Percentiles rank a stretch among this genome's conserved stretches.
phyloP scores from a whole-genome alignment of 441 rosid species.

The Erodium trifolium region DNA sequence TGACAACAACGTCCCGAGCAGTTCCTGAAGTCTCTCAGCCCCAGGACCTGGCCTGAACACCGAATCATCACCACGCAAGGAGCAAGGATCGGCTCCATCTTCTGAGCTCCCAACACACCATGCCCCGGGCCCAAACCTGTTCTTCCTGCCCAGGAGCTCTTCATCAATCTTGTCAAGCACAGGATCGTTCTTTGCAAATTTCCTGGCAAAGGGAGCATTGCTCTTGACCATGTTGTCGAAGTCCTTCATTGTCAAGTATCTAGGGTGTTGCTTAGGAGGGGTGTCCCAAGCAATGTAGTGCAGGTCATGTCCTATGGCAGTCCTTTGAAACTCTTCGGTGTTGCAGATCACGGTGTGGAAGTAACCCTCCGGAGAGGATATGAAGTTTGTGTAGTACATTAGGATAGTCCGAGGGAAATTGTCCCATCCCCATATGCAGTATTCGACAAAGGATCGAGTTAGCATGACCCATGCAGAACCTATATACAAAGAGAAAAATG shows the following conservation, averaged over 20 bases:
- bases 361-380: slow-evolving; percentile 94
- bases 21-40: slow-evolving; percentile 52
- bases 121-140: slow-evolving; percentile 68
- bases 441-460: slow-evolving; percentile 56
- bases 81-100: slow-evolving; percentile 63
- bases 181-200: slow-evolving; percentile 63
- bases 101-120: slow-evolving; percentile 75
- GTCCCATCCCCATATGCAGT: slow-evolving; percentile 87
- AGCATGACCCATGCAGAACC: slow-evolving; percentile 92
- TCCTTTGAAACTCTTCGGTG: slow-evolving; percentile 41
- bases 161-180: slow-evolving; percentile 77
- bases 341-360: slow-evolving; percentile 87
- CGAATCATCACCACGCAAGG: slow-evolving; percentile 46
- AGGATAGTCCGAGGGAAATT: slow-evolving; percentile 72
- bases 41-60: slow-evolving; percentile 76
- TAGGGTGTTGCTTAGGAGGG: slow-evolving; percentile 92
- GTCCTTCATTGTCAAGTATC: slow-evolving; percentile 53
- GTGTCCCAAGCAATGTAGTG: slow-evolving; percentile 95
- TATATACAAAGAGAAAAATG: slow-evolving; percentile 21
- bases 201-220: slow-evolving; percentile 81
- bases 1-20: slow-evolving; percentile 46
- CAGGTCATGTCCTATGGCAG: slow-evolving; percentile 70
- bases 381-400: slow-evolving; percentile 79
- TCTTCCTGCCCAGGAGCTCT: slow-evolving; percentile 59
- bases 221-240: slow-evolving; percentile 70